Percentiles rank a stretch among this genome's conserved stretches.
phyloP scores from a whole-genome alignment of 805 yeast genomes.

The Candida silvicultrix region DNA sequence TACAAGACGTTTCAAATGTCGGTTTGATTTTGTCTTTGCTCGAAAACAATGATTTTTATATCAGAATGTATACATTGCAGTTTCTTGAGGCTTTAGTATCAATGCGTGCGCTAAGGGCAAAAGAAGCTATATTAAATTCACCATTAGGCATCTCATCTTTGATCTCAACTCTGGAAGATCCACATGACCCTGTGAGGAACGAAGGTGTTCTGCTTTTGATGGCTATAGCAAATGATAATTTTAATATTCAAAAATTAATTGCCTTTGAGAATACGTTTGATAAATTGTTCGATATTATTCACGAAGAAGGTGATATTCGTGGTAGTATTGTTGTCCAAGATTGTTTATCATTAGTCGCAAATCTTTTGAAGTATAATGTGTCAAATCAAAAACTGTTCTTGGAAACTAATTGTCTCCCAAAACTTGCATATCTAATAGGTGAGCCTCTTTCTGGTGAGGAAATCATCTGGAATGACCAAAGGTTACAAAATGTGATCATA shows the following conservation, averaged over 20 bases:
- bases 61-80: slow-evolving; percentile 76
- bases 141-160: slow-evolving; percentile 79
- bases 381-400: slow-evolving; percentile 85
- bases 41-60: slow-evolving; percentile 61
- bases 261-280: slow-evolving; percentile 95
- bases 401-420: slow-evolving; percentile 75
- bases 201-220: slow-evolving; percentile 80
- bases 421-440: slow-evolving; percentile 53
- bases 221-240: slow-evolving; percentile 75
- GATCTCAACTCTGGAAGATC: slow-evolving; percentile 54
- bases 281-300: slow-evolving; percentile 67
- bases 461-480: slow-evolving; percentile 73
- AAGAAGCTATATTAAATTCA: slow-evolving; percentile 62
- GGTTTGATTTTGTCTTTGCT: slow-evolving; percentile 36
- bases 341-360: slow-evolving; percentile 68
- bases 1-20: slow-evolving; percentile 42
- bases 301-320: slow-evolving; percentile 81
- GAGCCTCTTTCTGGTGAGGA: slow-evolving; percentile 46
- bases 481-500: slow-evolving; percentile 57
- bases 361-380: slow-evolving; percentile 72
- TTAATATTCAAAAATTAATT: slow-evolving; percentile 84
- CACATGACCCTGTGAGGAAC: slow-evolving; percentile 81
- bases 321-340: slow-evolving; percentile 92
- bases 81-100: slow-evolving; percentile 77
- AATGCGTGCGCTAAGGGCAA: slow-evolving; percentile 66